A percentile compares a stretch with the other conserved stretches of the same genome.
These are phyloP conservation scores for Allium cepa DNA, from an alignment of 106 monocot genomes.

Conservation along the genomic window DNA sequence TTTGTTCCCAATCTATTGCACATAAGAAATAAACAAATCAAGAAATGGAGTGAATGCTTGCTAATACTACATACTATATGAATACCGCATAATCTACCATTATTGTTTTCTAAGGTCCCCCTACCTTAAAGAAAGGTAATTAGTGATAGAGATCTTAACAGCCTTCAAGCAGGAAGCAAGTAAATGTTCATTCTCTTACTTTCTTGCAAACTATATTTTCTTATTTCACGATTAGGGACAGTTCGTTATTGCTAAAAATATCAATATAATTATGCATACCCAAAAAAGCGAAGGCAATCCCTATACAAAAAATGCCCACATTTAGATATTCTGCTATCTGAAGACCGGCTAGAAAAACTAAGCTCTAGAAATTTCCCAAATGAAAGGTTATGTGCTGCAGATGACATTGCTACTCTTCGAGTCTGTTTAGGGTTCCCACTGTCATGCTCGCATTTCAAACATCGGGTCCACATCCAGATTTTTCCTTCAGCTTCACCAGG, in stretches of 20 bases:
- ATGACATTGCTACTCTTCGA: conserved; percentile 69
- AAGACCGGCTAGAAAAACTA: conserved; percentile 68
- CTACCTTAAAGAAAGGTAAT: too few relatives aligned
- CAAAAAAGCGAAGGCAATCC: conserved; percentile 92
- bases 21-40: background rate
- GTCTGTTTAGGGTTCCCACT: conserved; percentile 27
- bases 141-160: background rate
- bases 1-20: conserved; percentile 62
- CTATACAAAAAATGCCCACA: conserved; percentile 84
- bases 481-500: conserved; percentile 66
- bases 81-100: too few relatives aligned
- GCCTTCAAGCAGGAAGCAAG: background rate
- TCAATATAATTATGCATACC: conserved; percentile 29
- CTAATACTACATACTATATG: background rate
- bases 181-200: background rate
- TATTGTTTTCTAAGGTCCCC: too few relatives aligned
- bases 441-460: conserved; percentile 72
- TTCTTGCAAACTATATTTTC: too few relatives aligned
- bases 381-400: conserved; percentile 62
- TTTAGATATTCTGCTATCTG: conserved; percentile 56
- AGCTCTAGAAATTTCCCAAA: conserved; percentile 98
- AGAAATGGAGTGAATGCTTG: background rate
- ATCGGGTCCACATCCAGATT: conserved; percentile 98
- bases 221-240: too few relatives aligned
- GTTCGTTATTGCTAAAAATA: background rate